Evolutionary conservation across 1,284 basidiomycete species (phyloP).

Genomic region (Pseudomicrostroma phylloplanum): DNA sequence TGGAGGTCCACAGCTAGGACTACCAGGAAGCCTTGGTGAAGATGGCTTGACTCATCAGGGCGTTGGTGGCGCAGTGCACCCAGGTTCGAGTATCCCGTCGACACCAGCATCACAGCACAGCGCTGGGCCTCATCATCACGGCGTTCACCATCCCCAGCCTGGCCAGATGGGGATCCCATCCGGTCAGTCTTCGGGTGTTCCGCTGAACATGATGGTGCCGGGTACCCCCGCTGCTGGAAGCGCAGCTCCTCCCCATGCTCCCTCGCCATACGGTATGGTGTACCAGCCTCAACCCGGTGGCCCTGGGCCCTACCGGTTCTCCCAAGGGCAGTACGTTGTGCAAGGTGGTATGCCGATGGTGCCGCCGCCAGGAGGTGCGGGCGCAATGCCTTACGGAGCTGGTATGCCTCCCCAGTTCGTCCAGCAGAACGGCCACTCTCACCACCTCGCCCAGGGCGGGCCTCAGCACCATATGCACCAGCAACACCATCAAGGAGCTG

Average conservation of each 20-base stretch:
- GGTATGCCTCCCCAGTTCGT: neutral
- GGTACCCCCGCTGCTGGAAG: neutral
- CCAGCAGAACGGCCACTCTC: neutral
- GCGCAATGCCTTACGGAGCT: constrained; percentile 5
- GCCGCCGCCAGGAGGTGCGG: constrained; percentile 11
- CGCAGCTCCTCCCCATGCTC: neutral
- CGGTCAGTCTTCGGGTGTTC: no score
- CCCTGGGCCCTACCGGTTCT: constrained; percentile 23
- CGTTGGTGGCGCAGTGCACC: neutral
- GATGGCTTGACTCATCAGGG: constrained; percentile 1
- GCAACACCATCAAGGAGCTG: constrained; percentile 11
- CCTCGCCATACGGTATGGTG: constrained; percentile 29
- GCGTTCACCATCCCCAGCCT: neutral
- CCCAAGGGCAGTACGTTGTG: constrained; percentile 22
- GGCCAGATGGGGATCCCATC: neutral
- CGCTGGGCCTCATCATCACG: neutral
- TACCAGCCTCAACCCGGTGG: constrained; percentile 22
- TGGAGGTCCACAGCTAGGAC: constrained; percentile 4
- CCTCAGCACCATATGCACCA: constrained; percentile 22
- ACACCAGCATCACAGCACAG: neutral
- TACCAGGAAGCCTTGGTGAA: constrained; percentile 5
- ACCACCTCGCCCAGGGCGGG: constrained; percentile 15
- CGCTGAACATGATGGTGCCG: neutral
- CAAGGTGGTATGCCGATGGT: constrained; percentile 20
- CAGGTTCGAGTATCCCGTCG: neutral